These are phyloP conservation scores for Sclerotinia subarctica DNA, from an alignment of 2,329 filamentous ascomycete species.

Conservation along the genomic window DNA sequence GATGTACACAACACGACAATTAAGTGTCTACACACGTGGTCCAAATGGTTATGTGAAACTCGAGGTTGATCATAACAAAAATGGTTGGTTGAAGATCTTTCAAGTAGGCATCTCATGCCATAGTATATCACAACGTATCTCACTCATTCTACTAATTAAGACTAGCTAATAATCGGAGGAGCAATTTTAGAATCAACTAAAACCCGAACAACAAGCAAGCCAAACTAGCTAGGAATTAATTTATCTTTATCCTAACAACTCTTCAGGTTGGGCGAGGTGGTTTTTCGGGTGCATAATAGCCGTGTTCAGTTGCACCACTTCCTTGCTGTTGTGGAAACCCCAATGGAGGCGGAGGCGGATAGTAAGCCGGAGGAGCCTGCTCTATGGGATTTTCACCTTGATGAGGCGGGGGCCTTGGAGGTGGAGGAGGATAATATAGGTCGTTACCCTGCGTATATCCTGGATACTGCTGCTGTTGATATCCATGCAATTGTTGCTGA, in stretches of 20 bases:
- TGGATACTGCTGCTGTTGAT: slow-evolving; percentile 1
- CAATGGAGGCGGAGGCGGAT: background rate
- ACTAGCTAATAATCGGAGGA: background rate
- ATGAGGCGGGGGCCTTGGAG: slow-evolving; percentile 1
- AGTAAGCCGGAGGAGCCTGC: slow-evolving; percentile 3
- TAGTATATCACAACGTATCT: background rate
- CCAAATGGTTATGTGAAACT: background rate
- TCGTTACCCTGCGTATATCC: slow-evolving; percentile 10
- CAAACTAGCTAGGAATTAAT: background rate
- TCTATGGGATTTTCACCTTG: background rate
- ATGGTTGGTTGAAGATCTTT: background rate
- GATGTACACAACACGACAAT: background rate
- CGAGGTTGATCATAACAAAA: background rate
- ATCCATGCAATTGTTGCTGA: slow-evolving; percentile 11
- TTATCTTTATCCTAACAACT: background rate
- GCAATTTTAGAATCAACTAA: background rate
- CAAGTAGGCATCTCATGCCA: background rate
- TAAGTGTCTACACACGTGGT: slow-evolving; percentile 5
- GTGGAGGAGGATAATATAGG: slow-evolving; percentile 15
- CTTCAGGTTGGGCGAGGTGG: slow-evolving; percentile 10
- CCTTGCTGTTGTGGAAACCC: slow-evolving; percentile 5
- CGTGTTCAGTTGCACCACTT: background rate
- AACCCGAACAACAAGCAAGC: background rate
- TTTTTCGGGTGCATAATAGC: slow-evolving; percentile 21
- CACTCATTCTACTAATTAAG: background rate